phyloP scores from a whole-genome alignment of 768 basidiomycete species.

The Cyclocybe cylindracea region DNA sequence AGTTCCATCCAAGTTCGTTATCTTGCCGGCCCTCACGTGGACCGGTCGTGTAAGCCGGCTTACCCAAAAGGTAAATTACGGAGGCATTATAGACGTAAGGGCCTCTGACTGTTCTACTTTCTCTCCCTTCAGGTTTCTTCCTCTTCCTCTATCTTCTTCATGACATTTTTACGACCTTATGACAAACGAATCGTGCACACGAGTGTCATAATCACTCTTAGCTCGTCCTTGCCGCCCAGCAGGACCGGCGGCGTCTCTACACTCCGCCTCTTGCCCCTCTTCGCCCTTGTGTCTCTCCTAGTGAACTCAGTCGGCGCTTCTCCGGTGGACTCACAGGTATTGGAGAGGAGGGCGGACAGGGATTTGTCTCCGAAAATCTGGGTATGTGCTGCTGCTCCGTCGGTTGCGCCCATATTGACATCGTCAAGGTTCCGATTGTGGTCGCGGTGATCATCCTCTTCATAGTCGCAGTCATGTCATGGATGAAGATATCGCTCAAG shows the following conservation, averaged over 20 bases:
- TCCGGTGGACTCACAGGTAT: slow-evolving; percentile 1
- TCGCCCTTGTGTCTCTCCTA: slow-evolving; percentile 2
- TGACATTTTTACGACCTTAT: slow-evolving; percentile 20
- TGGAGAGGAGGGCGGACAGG: slow-evolving; percentile 5
- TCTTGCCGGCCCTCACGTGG: no score
- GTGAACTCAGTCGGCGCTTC: slow-evolving; percentile 2
- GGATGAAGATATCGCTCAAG: slow-evolving; percentile 14
- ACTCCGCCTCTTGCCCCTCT: not conserved
- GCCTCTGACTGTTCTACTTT: slow-evolving; percentile 6
- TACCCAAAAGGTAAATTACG: no score
- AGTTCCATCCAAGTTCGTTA: no score
- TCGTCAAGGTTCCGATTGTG: slow-evolving; percentile 27
- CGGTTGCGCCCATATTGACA: not conserved
- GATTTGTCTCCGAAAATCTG: slow-evolving; percentile 14
- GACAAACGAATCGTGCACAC: slow-evolving; percentile 12
- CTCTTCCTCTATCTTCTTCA: slow-evolving; percentile 7
- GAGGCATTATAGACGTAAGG: not conserved
- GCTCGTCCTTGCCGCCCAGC: not conserved
- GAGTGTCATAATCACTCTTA: not conserved
- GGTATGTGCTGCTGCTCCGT: slow-evolving; percentile 8
- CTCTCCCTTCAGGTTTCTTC: slow-evolving; percentile 5
- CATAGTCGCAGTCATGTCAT: slow-evolving; percentile 16
- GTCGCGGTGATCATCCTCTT: slow-evolving; percentile 30
- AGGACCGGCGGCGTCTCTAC: not conserved
- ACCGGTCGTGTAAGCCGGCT: no score